These are phyloP conservation scores for Stropharia rugosoannulata DNA, from an alignment of 768 basidiomycete species.

Conservation along the genomic window DNA sequence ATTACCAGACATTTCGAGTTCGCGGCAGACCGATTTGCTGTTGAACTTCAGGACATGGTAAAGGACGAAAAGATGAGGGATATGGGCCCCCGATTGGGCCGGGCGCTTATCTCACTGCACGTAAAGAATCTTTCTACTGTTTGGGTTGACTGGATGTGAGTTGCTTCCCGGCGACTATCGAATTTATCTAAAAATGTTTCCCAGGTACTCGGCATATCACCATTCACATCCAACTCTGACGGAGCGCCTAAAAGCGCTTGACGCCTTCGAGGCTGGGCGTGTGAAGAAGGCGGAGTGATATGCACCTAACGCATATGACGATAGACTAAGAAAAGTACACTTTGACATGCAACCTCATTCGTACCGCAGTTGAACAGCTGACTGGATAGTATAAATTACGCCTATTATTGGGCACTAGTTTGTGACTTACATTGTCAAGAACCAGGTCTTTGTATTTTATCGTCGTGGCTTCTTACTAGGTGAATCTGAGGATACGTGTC, in stretches of 20 bases:
- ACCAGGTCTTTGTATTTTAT: too few relatives aligned
- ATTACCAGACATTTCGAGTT: constrained; percentile 88
- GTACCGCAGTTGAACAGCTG: background rate
- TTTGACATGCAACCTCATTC: background rate
- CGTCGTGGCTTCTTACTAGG: too few relatives aligned
- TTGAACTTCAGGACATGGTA: constrained; percentile 60
- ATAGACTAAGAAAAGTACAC: background rate
- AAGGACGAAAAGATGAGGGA: constrained; percentile 63
- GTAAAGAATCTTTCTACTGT: constrained; percentile 92
- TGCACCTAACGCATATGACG: background rate
- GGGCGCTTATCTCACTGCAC: constrained; percentile 83
- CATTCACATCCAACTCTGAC: constrained; percentile 95
- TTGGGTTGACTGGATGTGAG: constrained; percentile 91
- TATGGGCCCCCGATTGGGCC: constrained; percentile 83
- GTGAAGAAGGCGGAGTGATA: constrained; percentile 37
- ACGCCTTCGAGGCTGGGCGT: constrained; percentile 54
- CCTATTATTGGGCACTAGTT: background rate
- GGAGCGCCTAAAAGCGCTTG: constrained; percentile 83
- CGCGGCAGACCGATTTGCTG: constrained; percentile 88
- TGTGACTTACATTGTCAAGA: background rate
- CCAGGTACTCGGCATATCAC: constrained; percentile 90
- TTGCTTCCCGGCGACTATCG: constrained; percentile 13
- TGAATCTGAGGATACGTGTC: too few relatives aligned
- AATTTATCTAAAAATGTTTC: constrained; percentile 5
- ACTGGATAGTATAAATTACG: background rate